Base-by-base conservation (phyloP, 371 early-diverging fungal genomes). In the Batrachochytrium dendrobatidis region DNA sequence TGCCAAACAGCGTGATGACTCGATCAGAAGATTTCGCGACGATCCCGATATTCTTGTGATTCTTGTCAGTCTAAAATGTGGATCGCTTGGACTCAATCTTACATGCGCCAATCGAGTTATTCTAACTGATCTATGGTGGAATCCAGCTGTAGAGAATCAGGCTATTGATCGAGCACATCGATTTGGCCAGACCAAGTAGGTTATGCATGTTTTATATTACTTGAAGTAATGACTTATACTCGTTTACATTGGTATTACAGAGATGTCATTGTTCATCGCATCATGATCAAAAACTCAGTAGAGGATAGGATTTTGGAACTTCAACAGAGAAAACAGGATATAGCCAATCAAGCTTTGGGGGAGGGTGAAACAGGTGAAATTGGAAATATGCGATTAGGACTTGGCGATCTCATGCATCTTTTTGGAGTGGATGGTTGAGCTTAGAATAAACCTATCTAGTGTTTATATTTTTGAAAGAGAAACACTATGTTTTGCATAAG, bases 1-100 rank as follows among this genome's bases (percentile, higher is more conserved):
- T 5, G 81, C 81, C 29, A 58, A 67, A 2, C 69, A 77, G 39
- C 77, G 92, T 20, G 83, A 83, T 54, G 70, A 69, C n/a, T 82
- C 83, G 0, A 50, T 89, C 2, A 51, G 73, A 22, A 53, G 63
- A 18, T 86, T 92, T 55, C 64, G 75, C 6, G 46, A 51, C 5
- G 76, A 81, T 28, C 77, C 71, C 63, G 66, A 65, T 5, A 67
- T 73, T 0, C 68, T 54, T 6, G 85, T 93, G 0, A 69, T 95
- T 34, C 68, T 95, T 28, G 82, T 92, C 58, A 88, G 89, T 62
- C 71, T 94, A 33, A 85, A 86, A 57, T 88, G 90, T 49, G 86
- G 89, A 43, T 89, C 89, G 18, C 82, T 95, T 12, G 95, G 93
- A 0, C 68, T 95, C 39, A 94, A 94, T 62, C 62, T 95, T 15